Percentiles rank a stretch among this genome's conserved stretches.
These are phyloP conservation scores for Flaveria trinervia DNA, from an alignment of 129 eudicot genomes.

Conservation along the genomic window DNA sequence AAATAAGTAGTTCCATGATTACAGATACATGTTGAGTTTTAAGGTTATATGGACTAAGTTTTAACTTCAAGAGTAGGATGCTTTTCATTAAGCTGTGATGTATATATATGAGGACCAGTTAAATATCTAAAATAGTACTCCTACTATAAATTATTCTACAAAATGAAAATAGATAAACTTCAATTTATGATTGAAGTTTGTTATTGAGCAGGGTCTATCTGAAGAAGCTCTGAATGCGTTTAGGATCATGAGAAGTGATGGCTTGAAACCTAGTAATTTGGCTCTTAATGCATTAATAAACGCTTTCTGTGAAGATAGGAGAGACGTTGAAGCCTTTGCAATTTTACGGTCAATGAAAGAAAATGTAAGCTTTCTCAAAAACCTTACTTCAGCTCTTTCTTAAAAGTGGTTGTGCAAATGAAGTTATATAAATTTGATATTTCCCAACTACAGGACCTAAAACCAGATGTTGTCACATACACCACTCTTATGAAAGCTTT, in stretches of 20 bases:
- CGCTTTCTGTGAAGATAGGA: slow-evolving; percentile 95
- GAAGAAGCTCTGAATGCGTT: slow-evolving; percentile 90
- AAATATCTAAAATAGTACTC: neutral
- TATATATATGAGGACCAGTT: neutral
- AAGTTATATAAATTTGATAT: slow-evolving; percentile 10
- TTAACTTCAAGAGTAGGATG: neutral
- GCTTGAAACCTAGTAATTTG: slow-evolving; percentile 77
- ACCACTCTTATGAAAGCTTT: slow-evolving; percentile 96
- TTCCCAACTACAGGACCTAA: slow-evolving; percentile 63
- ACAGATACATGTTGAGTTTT: neutral
- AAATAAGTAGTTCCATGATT: slow-evolving; percentile 1
- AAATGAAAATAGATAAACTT: slow-evolving; percentile 19
- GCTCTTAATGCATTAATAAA: slow-evolving; percentile 94
- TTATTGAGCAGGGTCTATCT: slow-evolving; percentile 70
- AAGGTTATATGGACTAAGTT: neutral
- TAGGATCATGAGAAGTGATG: slow-evolving; percentile 90
- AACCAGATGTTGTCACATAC: slow-evolving; percentile 94
- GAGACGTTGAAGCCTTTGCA: slow-evolving; percentile 88
- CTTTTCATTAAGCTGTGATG: neutral
- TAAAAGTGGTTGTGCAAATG: neutral
- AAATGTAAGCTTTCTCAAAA: slow-evolving; percentile 51
- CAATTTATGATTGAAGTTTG: slow-evolving; percentile 18
- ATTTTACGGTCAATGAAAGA: slow-evolving; percentile 91
- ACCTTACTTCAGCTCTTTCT: slow-evolving; percentile 2
- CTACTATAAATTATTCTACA: slow-evolving; percentile 7